phyloP scores from a whole-genome alignment of 257 asterid genomes.

The Nemophila menziesii region DNA sequence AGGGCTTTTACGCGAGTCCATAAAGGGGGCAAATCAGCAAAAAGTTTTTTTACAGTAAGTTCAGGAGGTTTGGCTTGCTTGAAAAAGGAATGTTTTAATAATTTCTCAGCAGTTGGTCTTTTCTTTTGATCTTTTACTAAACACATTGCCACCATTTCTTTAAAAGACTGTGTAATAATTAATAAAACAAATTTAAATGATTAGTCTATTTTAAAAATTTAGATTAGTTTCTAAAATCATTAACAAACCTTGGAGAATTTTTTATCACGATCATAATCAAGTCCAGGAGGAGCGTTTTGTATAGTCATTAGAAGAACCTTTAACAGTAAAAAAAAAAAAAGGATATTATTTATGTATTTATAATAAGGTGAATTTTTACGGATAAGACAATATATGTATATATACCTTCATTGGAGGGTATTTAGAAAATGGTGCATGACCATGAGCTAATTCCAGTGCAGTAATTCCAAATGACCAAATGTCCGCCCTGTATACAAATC shows the following conservation, averaged over 20 bases:
- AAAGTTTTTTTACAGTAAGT: slow-evolving; percentile 68
- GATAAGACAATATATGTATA: slow-evolving; percentile 12
- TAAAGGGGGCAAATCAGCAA: slow-evolving; percentile 81
- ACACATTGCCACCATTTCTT: slow-evolving; percentile 99
- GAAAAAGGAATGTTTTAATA: slow-evolving; percentile 89
- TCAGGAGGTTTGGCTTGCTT: slow-evolving; percentile 91
- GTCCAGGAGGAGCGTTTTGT: slow-evolving; percentile 99
- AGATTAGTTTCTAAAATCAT: slow-evolving; percentile 7
- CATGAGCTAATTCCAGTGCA: slow-evolving; percentile 98
- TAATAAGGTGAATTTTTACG: slow-evolving; percentile 5
- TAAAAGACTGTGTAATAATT: slow-evolving; percentile 78
- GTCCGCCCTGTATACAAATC: slow-evolving; percentile 59
- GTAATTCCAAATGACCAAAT: slow-evolving; percentile 99
- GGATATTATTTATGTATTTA: neutral
- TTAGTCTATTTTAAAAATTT: slow-evolving; percentile 8
- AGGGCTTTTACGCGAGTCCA: slow-evolving; percentile 93
- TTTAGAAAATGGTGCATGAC: slow-evolving; percentile 99
- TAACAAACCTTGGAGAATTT: slow-evolving; percentile 80
- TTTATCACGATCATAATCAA: slow-evolving; percentile 97
- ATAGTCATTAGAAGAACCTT: slow-evolving; percentile 97
- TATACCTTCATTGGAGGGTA: slow-evolving; percentile 99
- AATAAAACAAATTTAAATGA: slow-evolving; percentile 18
- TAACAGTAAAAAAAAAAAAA: slow-evolving; percentile 12
- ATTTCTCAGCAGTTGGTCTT: slow-evolving; percentile 94
- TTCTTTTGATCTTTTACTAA: slow-evolving; percentile 97